Percentiles rank a stretch among this genome's conserved stretches.
Evolutionary conservation across 228 moss, liverwort and hornwort genomes (phyloP).

Genomic region (Sphagnum fallax): DNA sequence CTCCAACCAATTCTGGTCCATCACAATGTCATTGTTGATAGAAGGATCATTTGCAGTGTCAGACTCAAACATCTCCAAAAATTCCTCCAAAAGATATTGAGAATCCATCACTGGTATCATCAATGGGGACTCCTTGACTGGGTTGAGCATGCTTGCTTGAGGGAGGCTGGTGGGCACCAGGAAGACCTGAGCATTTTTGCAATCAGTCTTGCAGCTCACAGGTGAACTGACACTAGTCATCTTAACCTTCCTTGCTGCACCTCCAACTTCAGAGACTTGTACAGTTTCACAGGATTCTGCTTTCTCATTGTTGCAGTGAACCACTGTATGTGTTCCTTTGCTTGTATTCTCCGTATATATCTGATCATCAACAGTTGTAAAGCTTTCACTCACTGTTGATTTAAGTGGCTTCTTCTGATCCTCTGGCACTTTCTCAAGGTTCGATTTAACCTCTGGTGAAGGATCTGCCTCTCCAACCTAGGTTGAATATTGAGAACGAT

Average conservation of each 20-base stretch:
- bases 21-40: slow-evolving; percentile 13
- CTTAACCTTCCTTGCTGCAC: background rate
- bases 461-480: background rate
- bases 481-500: background rate
- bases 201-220: background rate
- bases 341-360: background rate
- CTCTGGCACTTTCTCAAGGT: background rate
- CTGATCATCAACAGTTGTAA: background rate
- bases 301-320: background rate
- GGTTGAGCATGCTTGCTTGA: background rate
- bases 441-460: background rate
- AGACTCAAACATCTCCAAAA: slow-evolving; percentile 10
- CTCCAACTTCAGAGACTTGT: background rate
- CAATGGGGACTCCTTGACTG: background rate
- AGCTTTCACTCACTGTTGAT: no score
- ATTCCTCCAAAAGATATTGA: slow-evolving; percentile 5
- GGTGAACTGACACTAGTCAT: background rate
- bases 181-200: background rate
- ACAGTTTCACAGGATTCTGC: background rate
- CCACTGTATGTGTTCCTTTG: background rate
- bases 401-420: background rate
- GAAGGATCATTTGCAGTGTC: slow-evolving; percentile 12
- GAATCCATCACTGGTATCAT: background rate
- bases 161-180: background rate
- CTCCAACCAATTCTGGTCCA: slow-evolving; percentile 10